Evolutionary conservation across 1,139 yeast species (phyloP).

Genomic region (Taiozyma sp.): DNA sequence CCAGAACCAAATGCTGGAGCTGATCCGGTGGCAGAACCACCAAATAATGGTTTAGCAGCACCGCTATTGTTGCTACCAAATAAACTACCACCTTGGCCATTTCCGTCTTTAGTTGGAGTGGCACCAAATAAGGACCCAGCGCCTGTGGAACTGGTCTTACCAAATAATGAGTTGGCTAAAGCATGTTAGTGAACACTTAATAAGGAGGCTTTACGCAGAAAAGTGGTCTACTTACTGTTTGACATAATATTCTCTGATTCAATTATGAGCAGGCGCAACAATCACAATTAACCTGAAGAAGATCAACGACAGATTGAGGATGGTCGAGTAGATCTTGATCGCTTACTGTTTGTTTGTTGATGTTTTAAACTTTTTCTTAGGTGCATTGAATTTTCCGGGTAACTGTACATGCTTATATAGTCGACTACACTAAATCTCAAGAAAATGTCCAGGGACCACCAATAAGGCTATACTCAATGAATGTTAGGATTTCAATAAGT

Average conservation of each 20-base stretch:
- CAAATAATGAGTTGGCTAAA: constrained; percentile 15
- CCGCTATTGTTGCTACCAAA: constrained; percentile 8
- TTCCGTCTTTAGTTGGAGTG: constrained; percentile 19
- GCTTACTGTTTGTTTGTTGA: neutral
- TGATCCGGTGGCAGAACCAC: neutral
- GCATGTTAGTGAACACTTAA: neutral
- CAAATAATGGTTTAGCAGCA: constrained; percentile 8
- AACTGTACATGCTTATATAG: neutral
- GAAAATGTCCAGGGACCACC: neutral
- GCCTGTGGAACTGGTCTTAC: constrained; percentile 15
- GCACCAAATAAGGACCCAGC: constrained; percentile 22
- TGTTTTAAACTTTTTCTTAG: neutral
- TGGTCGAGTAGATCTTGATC: neutral
- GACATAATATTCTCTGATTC: neutral
- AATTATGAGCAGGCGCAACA: neutral
- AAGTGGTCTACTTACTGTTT: neutral
- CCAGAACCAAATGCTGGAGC: constrained; percentile 3
- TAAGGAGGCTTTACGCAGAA: neutral
- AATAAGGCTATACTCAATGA: neutral
- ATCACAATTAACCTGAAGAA: neutral
- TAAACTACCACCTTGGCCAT: constrained; percentile 9
- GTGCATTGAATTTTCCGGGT: neutral
- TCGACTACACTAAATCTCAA: too few relatives aligned
- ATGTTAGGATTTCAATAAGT: neutral
- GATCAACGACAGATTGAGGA: neutral